Conservation (phyloP, 805 yeast species). For the Metschnikowia continentalis region DNA sequence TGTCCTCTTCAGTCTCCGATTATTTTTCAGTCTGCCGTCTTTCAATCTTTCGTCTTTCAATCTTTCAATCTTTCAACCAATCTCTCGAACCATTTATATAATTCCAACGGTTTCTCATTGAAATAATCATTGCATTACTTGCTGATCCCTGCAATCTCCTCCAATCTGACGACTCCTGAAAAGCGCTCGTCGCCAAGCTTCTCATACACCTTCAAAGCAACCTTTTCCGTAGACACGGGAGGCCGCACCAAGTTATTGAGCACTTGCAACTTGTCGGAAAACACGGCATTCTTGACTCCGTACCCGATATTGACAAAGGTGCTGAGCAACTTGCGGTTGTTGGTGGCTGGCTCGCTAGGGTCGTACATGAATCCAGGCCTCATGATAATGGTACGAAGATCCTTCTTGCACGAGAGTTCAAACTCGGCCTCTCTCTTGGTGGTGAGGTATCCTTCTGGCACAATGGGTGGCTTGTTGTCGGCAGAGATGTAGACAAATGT, state of each 20-base stretch:
- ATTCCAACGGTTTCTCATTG: too few species aligned
- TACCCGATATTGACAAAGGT: conserved; percentile 39
- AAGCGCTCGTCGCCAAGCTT: conserved; percentile 48
- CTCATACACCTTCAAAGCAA: conserved; percentile 55
- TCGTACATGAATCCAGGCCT: conserved; percentile 88
- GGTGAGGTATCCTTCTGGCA: conserved; percentile 63
- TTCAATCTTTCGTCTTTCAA: too few species aligned
- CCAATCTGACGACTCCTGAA: conserved; percentile 57
- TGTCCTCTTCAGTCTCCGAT: too few species aligned
- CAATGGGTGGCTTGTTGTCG: conserved; percentile 61
- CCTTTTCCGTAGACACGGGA: conserved; percentile 61
- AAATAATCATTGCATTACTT: not conserved
- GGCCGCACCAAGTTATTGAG: conserved; percentile 49
- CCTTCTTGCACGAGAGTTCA: conserved; percentile 43
- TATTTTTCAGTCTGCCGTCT: too few species aligned
- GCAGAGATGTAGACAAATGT: conserved; percentile 77
- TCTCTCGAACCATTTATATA: not conserved
- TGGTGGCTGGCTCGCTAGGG: conserved; percentile 28
- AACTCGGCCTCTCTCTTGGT: conserved; percentile 77
- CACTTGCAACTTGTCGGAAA: conserved; percentile 32
- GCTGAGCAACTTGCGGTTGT: conserved; percentile 41
- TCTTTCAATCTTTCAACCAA: not conserved
- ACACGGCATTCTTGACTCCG: conserved; percentile 39
- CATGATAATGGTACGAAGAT: conserved; percentile 56
- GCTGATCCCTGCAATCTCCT: conserved; percentile 27